Base-by-base conservation (phyloP, 192 early-diverging fungal genomes). In the Paraglomus brasilianum region DNA sequence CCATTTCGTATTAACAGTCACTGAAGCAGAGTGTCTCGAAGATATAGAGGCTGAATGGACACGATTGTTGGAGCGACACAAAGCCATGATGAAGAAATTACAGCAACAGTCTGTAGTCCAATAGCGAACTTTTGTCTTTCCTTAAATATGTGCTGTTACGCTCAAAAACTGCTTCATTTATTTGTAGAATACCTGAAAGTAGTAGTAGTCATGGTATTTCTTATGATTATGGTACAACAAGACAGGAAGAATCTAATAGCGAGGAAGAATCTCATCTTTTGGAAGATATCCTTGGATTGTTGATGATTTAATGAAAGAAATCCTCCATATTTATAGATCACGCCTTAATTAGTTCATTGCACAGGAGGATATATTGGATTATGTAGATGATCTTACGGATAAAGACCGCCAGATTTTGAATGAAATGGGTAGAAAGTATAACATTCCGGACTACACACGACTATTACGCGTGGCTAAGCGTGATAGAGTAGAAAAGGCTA, bases 31-130 rank as follows among this genome's bases (percentile, higher is more conserved):
- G 8, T 66, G 81, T 0, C 68, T 85, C 4, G 65, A 52, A 45
- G 65, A 74, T 21, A 78, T 81, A 10, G 81, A 85, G 24, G 81
- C 81, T 44, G 74, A 83, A 48, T 85, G 83, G 83, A 83, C 79
- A 22, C 76, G 83, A n/a, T 51, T 85, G 19, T 61, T 85, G 41
- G 78, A 72, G 21, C 42, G 77, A 17, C 76, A 78, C 42, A 76
- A 81, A 43, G 81, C 80, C 14, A 22, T 73, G 15, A 47, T 76
- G n/a, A 72, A 74, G 5, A 72, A 78, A 70, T 19, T 77, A 7
- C 57, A 74, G 47, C 42, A 77, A 21, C 46, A 70, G 70, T 74
- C 73, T 59, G 44, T 56, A 64, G 14, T 58, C 10, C 4, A 52
- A n/a, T n/a, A n/a, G n/a, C n/a, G n/a, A n/a, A n/a, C n/a, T n/a